These are phyloP conservation scores for Phytophthora citricola DNA, from an alignment of 352 stramenopile species.

Conservation along the genomic window DNA sequence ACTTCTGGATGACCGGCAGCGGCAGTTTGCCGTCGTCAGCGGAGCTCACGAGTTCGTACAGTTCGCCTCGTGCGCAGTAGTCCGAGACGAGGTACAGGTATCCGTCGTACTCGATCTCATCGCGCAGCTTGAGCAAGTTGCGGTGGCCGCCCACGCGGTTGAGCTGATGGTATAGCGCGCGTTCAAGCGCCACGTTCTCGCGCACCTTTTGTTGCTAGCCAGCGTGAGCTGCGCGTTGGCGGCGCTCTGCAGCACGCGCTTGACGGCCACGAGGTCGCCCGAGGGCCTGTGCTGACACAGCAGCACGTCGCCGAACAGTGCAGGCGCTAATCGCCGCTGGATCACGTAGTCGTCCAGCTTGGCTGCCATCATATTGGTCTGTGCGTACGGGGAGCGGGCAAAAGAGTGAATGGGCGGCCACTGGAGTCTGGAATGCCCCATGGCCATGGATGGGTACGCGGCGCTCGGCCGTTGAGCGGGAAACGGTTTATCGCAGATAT, in stretches of 20 bases:
- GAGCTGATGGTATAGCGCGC: constrained; percentile 71
- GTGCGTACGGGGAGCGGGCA: constrained; percentile 9
- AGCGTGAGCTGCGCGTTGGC: constrained; percentile 65
- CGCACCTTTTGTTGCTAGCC: constrained; percentile 76
- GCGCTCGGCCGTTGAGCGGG: constrained; percentile 13
- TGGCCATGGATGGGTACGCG: constrained; percentile 13
- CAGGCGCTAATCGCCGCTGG: constrained; percentile 70
- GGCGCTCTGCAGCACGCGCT: constrained; percentile 77
- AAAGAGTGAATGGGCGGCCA: constrained; percentile 27
- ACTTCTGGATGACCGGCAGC: constrained; percentile 47
- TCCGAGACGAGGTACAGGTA: constrained; percentile 85
- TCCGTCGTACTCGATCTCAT: constrained; percentile 83
- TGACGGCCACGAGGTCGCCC: constrained; percentile 74
- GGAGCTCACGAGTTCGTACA: constrained; percentile 84
- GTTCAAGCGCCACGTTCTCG: constrained; percentile 84
- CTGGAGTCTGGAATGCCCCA: background rate
- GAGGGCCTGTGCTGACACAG: constrained; percentile 73
- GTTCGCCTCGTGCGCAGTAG: constrained; percentile 72
- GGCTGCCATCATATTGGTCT: constrained; percentile 34
- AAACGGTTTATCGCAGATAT: constrained; percentile 38
- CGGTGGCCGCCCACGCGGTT: constrained; percentile 63
- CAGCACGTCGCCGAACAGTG: constrained; percentile 85
- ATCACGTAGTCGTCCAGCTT: constrained; percentile 87
- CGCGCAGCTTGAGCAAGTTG: constrained; percentile 71
- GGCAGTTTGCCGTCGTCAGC: constrained; percentile 57